Base-by-base conservation (phyloP, 805 yeast genomes). In the Candida nemodendra region DNA sequence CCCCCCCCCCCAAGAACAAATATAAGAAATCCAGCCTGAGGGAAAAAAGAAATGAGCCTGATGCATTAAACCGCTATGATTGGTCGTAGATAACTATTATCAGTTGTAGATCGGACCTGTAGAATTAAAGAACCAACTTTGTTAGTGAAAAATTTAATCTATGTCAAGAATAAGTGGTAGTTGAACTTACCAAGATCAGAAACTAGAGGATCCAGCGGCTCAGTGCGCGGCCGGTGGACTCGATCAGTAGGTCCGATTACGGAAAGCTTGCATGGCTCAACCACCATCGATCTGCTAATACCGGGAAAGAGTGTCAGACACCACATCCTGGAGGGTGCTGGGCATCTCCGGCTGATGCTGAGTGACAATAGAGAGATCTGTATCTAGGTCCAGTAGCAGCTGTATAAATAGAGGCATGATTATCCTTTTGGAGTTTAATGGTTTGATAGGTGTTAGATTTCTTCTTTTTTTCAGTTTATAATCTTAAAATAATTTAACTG, bases 81-180 rank as follows among this genome's bases (percentile, higher is more conserved):
- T 45, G 50, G 50, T 41, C 27, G 32, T 34, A 45, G 50, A 45
- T 45, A 45, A 45, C 25, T 14, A 32, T 18, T n/a, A 25, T 18
- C 32, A 29, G 19, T 9, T 11, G 5, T 19, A 7, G 18, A 14
- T 29, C 17, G 7, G 9, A 8, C 17, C 32, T 14, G 17, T 13
- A 29, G 19, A 19, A 29, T 29, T 29, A 9, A 8, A 13, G 24
- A 7, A 21, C 7, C 9, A 21, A 7, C 11, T 21, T 21, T 7
- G 24, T 8, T 21, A 11, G 7, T 7, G 11, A 21, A 21, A 21
- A 21, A 8, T 11, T 21, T 8, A 21, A 21, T 7, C 24, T 21
- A 21, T 21, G 24, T 21, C 24, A 21, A 21, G 24, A 11, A 21
- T 11, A 21, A n/a, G n/a, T n/a, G n/a, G n/a, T n/a, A n/a, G n/a